A percentile compares a stretch with the other conserved stretches of the same genome.
These are phyloP conservation scores for Saturnispora hagleri DNA, from an alignment of 805 yeast species.

Conservation along the genomic window DNA sequence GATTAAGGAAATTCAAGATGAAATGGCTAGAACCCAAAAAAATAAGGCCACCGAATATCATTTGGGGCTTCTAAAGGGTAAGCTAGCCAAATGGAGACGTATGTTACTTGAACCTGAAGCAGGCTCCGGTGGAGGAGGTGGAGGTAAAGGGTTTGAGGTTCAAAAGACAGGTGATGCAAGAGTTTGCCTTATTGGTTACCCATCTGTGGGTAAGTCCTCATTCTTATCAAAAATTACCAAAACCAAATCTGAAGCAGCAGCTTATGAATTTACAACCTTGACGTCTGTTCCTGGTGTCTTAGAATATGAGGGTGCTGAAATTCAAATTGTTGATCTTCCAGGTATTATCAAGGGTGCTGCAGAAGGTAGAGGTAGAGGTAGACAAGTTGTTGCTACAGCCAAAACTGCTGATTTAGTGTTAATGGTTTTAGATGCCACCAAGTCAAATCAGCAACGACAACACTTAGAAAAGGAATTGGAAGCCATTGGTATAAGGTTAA, in stretches of 20 bases:
- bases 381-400: constrained; percentile 94
- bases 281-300: constrained; percentile 95
- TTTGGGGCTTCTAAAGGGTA: constrained; percentile 87
- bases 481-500: constrained; percentile 86
- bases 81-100: constrained; percentile 84
- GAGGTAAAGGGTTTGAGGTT: constrained; percentile 85
- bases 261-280: constrained; percentile 89
- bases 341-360: constrained; percentile 96
- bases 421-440: constrained; percentile 94
- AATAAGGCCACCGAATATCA: constrained; percentile 98
- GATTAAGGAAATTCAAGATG: constrained; percentile 84
- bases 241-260: constrained; percentile 91
- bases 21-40: constrained; percentile 90
- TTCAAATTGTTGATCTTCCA: constrained; percentile 94
- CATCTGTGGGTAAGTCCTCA: constrained; percentile 95
- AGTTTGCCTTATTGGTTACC: constrained; percentile 91
- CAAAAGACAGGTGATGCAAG: constrained; percentile 95
- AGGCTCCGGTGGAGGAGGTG: constrained; percentile 47
- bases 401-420: constrained; percentile 87
- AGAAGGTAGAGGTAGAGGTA: constrained; percentile 95
- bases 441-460: constrained; percentile 79
- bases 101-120: constrained; percentile 88
- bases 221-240: constrained; percentile 82
- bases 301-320: constrained; percentile 93
- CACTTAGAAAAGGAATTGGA: constrained; percentile 85